phyloP scores from a whole-genome alignment of 768 basidiomycete genomes.

The Kwoniella mangroviensis region DNA sequence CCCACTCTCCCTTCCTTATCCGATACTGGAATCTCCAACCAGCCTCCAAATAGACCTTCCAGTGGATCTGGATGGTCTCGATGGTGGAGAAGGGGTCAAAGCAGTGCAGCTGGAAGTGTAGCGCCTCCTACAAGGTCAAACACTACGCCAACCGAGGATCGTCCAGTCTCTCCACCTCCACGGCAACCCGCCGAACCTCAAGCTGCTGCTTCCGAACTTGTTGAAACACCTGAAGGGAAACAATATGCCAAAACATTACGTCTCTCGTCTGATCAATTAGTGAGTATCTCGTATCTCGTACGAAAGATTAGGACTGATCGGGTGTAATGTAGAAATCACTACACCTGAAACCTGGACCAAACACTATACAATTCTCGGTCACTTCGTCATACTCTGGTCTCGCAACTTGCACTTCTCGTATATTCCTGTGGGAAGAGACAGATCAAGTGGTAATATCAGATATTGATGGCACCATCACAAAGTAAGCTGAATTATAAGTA shows the following conservation, averaged over 20 bases:
- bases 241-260: constrained; percentile 90
- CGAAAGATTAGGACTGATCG: too few species aligned
- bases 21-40: constrained; percentile 19
- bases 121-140: constrained; percentile 14
- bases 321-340: constrained; percentile 72
- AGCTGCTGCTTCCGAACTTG: neutral
- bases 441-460: constrained; percentile 92
- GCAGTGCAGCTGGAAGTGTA: constrained; percentile 20
- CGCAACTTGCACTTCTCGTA: constrained; percentile 83
- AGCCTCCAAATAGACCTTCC: constrained; percentile 15
- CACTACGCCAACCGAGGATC: constrained; percentile 12
- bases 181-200: neutral
- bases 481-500: constrained; percentile 63
- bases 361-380: constrained; percentile 90
- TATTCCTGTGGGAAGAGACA: constrained; percentile 94
- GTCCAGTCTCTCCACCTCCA: neutral
- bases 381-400: constrained; percentile 73
- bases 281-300: constrained; percentile 58
- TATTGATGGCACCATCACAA: constrained; percentile 98
- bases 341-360: constrained; percentile 81
- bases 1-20: constrained; percentile 19
- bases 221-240: constrained; percentile 52
- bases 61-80: constrained; percentile 56
- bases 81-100: constrained; percentile 55
- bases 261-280: constrained; percentile 91